Evolutionary conservation across 2,329 filamentous ascomycete genomes (phyloP), one percentile per base, ranked within the genome.

Genomic region (Ophiosphaerella korrae): DNA sequence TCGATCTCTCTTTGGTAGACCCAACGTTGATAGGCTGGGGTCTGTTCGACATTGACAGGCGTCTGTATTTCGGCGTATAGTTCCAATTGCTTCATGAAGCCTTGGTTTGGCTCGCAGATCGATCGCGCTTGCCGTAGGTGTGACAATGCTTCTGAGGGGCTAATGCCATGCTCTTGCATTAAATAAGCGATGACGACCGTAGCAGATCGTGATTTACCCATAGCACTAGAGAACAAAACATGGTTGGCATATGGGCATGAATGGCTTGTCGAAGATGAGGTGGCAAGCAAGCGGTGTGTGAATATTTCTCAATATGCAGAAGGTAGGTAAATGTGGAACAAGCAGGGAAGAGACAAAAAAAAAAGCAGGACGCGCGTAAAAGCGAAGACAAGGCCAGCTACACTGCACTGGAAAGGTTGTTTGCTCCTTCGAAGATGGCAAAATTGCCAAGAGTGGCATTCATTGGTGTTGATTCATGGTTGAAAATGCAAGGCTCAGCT

Each of bases 121-220:
- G 88, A 84, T 34, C 93, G 85, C 37, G 82, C 83, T 68, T 87
- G 76, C 45, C 86, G 85, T 43, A 97, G 79, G 59, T 88, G 81
- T 23, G 80, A 78, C 42, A 97, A 77, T 2, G 92, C 92, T 39
- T 88, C 85, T 58, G 79, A 71, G 50, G 82, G 78, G 60, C 76
- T 78, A 60, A 82, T 75, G 61, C 73, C 70, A 64, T 78, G 73
- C 51, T 74, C 73, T 57, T 82, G 80, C 73, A 97, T 88, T 43
- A 97, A 80, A 74, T 92, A 97, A 54, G 94, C 93, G 50, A 95
- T 83, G 47, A 90, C 83, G 59, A 90, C 84, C 29, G 91, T 88
- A 60, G 93, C 89, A 41, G 93, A 97, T 52, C 94, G 89, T 31
- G 92, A 97, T 76, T 95, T 96, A 45, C 94, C 94, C 86, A 96